These are phyloP conservation scores for Begonia fuchsioides DNA, from an alignment of 306 rosid species.

Conservation along the genomic window DNA sequence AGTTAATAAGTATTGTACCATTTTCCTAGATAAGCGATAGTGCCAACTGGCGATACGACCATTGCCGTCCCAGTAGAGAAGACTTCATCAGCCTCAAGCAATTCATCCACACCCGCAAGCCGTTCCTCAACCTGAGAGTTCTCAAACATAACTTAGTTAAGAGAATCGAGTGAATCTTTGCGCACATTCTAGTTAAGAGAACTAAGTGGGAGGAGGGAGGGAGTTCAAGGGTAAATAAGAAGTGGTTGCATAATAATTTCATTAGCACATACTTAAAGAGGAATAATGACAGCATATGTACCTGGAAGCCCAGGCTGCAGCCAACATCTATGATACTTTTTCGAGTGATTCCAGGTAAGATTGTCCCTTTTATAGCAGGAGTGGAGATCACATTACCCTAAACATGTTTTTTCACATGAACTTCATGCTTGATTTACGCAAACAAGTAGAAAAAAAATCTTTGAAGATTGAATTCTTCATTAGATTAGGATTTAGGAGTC, in stretches of 20 bases:
- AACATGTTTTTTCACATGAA: too few relatives aligned
- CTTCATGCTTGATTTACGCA: too few relatives aligned
- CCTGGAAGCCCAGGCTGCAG: constrained; percentile 79
- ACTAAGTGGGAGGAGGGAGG: too few relatives aligned
- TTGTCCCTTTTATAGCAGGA: constrained; percentile 85
- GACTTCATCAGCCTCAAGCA: constrained; percentile 89
- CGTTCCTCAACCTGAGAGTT: constrained; percentile 85
- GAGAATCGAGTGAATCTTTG: too few relatives aligned
- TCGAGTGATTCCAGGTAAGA: constrained; percentile 92
- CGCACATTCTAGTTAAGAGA: too few relatives aligned
- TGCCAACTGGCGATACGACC: constrained; percentile 95
- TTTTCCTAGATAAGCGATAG: constrained; percentile 57
- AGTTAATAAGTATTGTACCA: constrained; percentile 21
- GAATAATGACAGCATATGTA: constrained; percentile 7
- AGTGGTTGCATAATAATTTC: too few relatives aligned
- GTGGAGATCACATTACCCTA: constrained; percentile 44
- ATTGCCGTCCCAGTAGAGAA: constrained; percentile 96
- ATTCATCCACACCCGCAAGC: constrained; percentile 63
- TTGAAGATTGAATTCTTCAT: too few relatives aligned
- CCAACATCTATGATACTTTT: constrained; percentile 93
- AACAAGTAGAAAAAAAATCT: too few relatives aligned
- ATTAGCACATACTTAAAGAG: too few relatives aligned
- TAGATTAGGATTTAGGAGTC: too few relatives aligned
- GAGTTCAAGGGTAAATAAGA: too few relatives aligned
- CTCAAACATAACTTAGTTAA: constrained; percentile 5